A percentile compares a stretch with the other conserved stretches of the same genome.
Conservation (phyloP, 768 basidiomycete genomes). For the Pholiota microspora region DNA sequence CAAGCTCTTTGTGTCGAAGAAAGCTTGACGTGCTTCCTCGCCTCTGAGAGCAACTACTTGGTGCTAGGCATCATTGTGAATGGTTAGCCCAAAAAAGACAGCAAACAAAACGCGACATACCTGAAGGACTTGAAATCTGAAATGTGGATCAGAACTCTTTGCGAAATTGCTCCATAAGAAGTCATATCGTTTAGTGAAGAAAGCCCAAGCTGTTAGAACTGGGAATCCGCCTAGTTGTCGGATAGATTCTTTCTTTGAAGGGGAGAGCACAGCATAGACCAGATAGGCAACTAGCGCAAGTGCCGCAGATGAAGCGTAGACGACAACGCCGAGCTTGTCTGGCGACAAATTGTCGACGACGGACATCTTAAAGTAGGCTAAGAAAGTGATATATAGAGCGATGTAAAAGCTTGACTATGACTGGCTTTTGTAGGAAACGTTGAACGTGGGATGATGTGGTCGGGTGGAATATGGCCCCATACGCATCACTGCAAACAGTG, state of each 20-base stretch:
- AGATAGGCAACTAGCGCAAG: conserved; percentile 2
- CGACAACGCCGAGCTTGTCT: background rate
- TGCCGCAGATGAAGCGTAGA: background rate
- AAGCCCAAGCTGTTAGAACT: conserved; percentile 27
- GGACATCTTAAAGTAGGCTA: background rate
- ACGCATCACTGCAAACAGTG: no score
- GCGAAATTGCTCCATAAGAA: conserved; percentile 27
- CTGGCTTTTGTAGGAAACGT: no score
- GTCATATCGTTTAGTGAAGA: conserved; percentile 31
- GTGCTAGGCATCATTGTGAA: conserved; percentile 11
- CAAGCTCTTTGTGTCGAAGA: conserved; percentile 29
- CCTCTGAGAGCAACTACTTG: conserved; percentile 29
- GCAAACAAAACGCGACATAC: conserved; percentile 11
- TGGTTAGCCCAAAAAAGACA: background rate
- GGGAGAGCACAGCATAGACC: conserved; percentile 6
- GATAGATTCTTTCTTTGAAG: conserved; percentile 8
- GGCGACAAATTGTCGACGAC: background rate
- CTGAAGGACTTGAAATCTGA: conserved; percentile 28
- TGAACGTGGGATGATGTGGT: no score
- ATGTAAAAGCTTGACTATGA: no score
- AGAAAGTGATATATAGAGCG: no score
- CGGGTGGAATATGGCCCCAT: no score
- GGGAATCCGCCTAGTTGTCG: conserved; percentile 25
- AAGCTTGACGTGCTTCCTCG: conserved; percentile 29
- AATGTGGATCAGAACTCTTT: conserved; percentile 20